Evolutionary conservation across 75 land plant genomes (phyloP).

Genomic region (Picea sitchensis): DNA sequence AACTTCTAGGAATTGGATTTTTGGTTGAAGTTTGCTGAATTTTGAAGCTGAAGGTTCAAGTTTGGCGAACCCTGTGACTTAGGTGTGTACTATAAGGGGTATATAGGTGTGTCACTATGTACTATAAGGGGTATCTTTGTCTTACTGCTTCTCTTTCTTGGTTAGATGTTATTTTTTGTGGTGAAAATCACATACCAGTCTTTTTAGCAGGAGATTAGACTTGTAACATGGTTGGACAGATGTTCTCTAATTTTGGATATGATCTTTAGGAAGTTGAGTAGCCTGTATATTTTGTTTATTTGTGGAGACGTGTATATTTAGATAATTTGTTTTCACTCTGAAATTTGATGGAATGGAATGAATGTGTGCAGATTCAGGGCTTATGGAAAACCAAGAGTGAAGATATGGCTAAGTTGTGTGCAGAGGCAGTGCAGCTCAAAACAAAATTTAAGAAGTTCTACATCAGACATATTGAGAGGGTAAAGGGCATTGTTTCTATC

Average conservation of each 20-base stretch:
- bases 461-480: conserved; percentile 58
- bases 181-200: too few relatives aligned
- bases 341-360: neutral
- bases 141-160: too few relatives aligned
- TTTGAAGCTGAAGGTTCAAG: too few relatives aligned
- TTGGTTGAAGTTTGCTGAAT: too few relatives aligned
- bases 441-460: conserved; percentile 48
- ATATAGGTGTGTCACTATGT: too few relatives aligned
- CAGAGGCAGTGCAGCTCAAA: conserved; percentile 45
- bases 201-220: too few relatives aligned
- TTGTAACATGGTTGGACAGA: too few relatives aligned
- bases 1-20: too few relatives aligned
- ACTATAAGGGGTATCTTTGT: too few relatives aligned
- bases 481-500: conserved; percentile 7
- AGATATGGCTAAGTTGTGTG: conserved; percentile 36
- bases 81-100: too few relatives aligned
- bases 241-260: neutral
- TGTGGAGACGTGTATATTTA: neutral
- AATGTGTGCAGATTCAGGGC: conserved; percentile 33
- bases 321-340: neutral
- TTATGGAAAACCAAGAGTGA: conserved; percentile 43
- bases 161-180: too few relatives aligned
- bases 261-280: neutral
- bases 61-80: too few relatives aligned
- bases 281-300: neutral